Evolutionary conservation across 2,329 filamentous ascomycete genomes (phyloP).

Genomic region (Diatrype stigma): DNA sequence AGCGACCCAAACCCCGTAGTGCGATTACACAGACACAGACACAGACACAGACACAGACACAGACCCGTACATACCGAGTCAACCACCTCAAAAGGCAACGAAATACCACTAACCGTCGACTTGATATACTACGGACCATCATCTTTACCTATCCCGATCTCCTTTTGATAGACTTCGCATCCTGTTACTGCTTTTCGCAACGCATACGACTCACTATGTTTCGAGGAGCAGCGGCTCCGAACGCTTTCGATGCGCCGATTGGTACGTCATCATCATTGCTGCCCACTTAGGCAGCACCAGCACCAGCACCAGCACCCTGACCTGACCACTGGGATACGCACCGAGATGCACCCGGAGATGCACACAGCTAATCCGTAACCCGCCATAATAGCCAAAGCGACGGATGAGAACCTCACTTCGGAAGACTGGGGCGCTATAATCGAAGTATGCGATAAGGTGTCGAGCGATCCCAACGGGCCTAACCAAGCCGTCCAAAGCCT

Average conservation of each 20-base stretch:
- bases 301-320: no score
- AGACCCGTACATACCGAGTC: no score
- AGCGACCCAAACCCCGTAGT: no score
- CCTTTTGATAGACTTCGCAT: no score
- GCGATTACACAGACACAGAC: no score
- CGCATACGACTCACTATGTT: background rate
- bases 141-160: no score
- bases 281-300: background rate
- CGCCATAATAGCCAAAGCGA: constrained; percentile 70
- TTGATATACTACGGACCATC: no score
- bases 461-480: constrained; percentile 52
- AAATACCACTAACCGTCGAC: background rate
- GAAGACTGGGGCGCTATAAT: constrained; percentile 67
- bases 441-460: constrained; percentile 59
- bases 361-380: background rate
- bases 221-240: background rate
- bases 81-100: no score
- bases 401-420: constrained; percentile 93
- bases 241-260: background rate
- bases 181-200: background rate
- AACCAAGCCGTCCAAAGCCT: constrained; percentile 85
- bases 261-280: background rate
- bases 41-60: no score
- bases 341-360: no score
- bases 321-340: constrained; percentile 1